Conservation (phyloP, 78 protist species). For the Bigelowiella natans region DNA sequence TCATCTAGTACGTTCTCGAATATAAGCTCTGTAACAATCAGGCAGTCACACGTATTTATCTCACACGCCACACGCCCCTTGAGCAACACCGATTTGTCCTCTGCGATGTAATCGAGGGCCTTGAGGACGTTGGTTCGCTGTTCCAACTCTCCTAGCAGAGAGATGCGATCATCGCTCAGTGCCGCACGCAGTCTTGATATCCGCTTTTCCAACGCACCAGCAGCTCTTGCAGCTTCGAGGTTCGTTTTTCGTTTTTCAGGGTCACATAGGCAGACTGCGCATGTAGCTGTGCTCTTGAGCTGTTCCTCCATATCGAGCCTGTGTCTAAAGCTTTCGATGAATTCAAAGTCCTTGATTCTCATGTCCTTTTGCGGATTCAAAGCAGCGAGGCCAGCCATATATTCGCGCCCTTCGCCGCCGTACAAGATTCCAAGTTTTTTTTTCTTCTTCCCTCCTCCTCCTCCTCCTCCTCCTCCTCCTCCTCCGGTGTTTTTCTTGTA, state of each 20-base stretch:
- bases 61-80: conserved; percentile 5
- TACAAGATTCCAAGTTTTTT: too few relatives aligned
- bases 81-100: not conserved
- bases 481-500: not conserved
- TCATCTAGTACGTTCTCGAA: not conserved
- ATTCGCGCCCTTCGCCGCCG: too few relatives aligned
- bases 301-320: too few relatives aligned
- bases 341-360: not conserved
- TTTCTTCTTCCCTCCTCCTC: not conserved
- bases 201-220: not conserved
- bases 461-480: not conserved
- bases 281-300: too few relatives aligned
- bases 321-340: too few relatives aligned
- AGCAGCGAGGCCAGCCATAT: not conserved
- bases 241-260: not conserved
- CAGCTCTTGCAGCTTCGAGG: not conserved
- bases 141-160: not conserved
- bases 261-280: not conserved
- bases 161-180: not conserved
- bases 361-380: not conserved
- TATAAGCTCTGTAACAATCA: not conserved
- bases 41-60: not conserved
- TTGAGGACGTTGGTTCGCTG: not conserved
- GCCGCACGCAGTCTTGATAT: not conserved
- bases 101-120: not conserved